Evolutionary conservation across 768 basidiomycete genomes (phyloP).

Genomic region (Gloeostereum incarnatum): DNA sequence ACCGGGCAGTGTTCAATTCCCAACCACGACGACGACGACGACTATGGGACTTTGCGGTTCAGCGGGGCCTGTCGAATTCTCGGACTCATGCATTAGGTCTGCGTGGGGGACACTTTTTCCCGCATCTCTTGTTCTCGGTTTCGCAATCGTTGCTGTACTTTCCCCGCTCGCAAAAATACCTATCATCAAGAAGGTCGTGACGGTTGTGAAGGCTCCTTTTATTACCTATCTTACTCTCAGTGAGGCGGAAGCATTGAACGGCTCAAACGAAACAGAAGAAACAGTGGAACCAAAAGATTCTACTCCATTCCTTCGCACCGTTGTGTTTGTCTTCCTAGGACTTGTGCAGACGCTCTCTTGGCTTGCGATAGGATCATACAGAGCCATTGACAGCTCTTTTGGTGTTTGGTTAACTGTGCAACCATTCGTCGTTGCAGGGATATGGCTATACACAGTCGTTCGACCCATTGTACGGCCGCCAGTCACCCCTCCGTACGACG

Average conservation of each 20-base stretch:
- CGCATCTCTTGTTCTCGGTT: constrained; percentile 30
- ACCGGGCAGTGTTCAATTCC: no score
- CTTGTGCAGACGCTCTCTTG: constrained; percentile 49
- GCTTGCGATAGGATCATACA: constrained; percentile 51
- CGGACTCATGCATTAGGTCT: constrained; percentile 34
- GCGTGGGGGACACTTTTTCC: constrained; percentile 45
- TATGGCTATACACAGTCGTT: constrained; percentile 61
- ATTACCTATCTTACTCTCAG: constrained; percentile 9
- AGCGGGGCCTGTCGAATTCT: constrained; percentile 30
- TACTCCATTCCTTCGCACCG: constrained; percentile 50
- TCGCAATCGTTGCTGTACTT: constrained; percentile 29
- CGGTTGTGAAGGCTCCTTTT: constrained; percentile 10
- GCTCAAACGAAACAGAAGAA: constrained; percentile 13
- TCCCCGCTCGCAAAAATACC: constrained; percentile 13
- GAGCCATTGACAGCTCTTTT: constrained; percentile 25
- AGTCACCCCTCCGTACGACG: constrained; percentile 52
- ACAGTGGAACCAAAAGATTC: constrained; percentile 12
- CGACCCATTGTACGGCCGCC: constrained; percentile 44
- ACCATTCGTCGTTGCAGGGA: constrained; percentile 36
- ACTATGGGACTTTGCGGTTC: constrained; percentile 24
- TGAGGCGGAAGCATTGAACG: constrained; percentile 45
- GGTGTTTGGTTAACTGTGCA: constrained; percentile 24
- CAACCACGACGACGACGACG: background rate
- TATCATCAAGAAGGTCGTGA: constrained; percentile 16
- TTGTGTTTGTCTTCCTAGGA: constrained; percentile 46